Percentiles rank a stretch among this genome's conserved stretches.
These are phyloP conservation scores for Hyaloscypha hepaticicola DNA, from an alignment of 495 filamentous ascomycete genomes.

Conservation along the genomic window DNA sequence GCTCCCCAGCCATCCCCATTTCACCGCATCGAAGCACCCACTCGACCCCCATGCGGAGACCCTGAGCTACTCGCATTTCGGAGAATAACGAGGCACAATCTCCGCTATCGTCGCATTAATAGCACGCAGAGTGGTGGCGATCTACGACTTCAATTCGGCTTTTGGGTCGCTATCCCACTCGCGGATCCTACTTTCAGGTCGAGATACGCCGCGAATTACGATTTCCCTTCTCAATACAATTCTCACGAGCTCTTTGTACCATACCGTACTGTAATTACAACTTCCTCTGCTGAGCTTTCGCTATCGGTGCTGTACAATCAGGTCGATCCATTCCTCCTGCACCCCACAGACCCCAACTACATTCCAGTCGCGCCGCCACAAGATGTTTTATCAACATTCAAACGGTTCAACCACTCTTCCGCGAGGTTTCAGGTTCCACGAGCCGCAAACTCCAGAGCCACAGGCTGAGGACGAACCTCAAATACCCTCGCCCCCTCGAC, in stretches of 20 bases:
- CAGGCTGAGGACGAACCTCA: slow-evolving; percentile 12
- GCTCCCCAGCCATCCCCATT: slow-evolving; percentile 9
- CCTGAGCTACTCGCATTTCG: slow-evolving; percentile 11
- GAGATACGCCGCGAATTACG: slow-evolving; percentile 7
- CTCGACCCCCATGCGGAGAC: slow-evolving; percentile 7
- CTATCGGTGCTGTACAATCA: slow-evolving; percentile 15
- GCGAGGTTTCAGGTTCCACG: slow-evolving; percentile 40
- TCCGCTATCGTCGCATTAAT: slow-evolving; percentile 3
- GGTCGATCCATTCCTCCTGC: slow-evolving; percentile 6
- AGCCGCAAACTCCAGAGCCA: slow-evolving; percentile 30
- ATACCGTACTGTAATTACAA: slow-evolving; percentile 22
- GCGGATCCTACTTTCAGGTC: not conserved
- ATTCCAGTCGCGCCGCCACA: slow-evolving; percentile 19
- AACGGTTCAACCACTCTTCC: slow-evolving; percentile 41
- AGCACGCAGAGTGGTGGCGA: not conserved
- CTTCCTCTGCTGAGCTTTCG: slow-evolving; percentile 7
- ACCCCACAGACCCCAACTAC: slow-evolving; percentile 1
- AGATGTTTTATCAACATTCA: slow-evolving; percentile 37
- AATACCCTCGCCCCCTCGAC: slow-evolving; percentile 29
- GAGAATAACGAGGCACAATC: not conserved
- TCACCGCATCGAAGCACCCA: not conserved
- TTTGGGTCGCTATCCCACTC: not conserved
- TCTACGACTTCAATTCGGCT: slow-evolving; percentile 1
- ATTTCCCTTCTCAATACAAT: slow-evolving; percentile 17
- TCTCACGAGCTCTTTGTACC: slow-evolving; percentile 12